Evolutionary conservation across 2,329 filamentous ascomycete species (phyloP).

Genomic region (Ascochyta lentis): DNA sequence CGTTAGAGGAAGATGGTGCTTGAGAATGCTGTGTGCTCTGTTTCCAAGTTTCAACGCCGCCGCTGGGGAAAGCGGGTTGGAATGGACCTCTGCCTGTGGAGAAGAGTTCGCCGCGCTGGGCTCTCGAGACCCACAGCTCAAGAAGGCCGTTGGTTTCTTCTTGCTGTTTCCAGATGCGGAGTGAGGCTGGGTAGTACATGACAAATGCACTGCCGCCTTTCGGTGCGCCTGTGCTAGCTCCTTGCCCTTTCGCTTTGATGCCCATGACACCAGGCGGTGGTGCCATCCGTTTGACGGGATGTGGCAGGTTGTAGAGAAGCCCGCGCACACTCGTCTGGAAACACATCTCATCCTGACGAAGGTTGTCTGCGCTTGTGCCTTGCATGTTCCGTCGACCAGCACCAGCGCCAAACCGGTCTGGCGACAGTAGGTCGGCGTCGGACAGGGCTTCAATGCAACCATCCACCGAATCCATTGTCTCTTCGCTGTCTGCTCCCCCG

Average conservation of each 20-base stretch:
- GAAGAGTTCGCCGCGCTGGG: slow-evolving; percentile 54
- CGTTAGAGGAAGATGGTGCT: slow-evolving; percentile 5
- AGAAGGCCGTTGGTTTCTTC: slow-evolving; percentile 82
- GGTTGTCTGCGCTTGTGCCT: slow-evolving; percentile 67
- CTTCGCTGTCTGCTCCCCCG: slow-evolving; percentile 63
- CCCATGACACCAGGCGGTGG: slow-evolving; percentile 48
- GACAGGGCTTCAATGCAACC: slow-evolving; percentile 88
- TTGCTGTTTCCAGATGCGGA: slow-evolving; percentile 81
- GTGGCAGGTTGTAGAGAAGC: slow-evolving; percentile 81
- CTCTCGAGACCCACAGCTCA: slow-evolving; percentile 69
- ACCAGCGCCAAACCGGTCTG: slow-evolving; percentile 72
- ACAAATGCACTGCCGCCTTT: slow-evolving; percentile 71
- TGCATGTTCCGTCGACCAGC: slow-evolving; percentile 56
- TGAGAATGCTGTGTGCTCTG: slow-evolving; percentile 29
- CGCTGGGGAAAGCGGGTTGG: slow-evolving; percentile 33
- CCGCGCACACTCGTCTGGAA: slow-evolving; percentile 92
- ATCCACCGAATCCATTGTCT: slow-evolving; percentile 77
- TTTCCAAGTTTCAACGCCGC: slow-evolving; percentile 51
- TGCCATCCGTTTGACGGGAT: slow-evolving; percentile 74
- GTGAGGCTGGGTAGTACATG: slow-evolving; percentile 89
- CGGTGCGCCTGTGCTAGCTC: slow-evolving; percentile 20
- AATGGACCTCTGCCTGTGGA: slow-evolving; percentile 32
- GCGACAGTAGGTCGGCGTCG: slow-evolving; percentile 82
- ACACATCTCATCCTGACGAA: slow-evolving; percentile 92
- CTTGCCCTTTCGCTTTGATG: slow-evolving; percentile 39